Base-by-base conservation (phyloP, 2,329 filamentous ascomycete species). In the Sclerotinia sclerotiorum region DNA sequence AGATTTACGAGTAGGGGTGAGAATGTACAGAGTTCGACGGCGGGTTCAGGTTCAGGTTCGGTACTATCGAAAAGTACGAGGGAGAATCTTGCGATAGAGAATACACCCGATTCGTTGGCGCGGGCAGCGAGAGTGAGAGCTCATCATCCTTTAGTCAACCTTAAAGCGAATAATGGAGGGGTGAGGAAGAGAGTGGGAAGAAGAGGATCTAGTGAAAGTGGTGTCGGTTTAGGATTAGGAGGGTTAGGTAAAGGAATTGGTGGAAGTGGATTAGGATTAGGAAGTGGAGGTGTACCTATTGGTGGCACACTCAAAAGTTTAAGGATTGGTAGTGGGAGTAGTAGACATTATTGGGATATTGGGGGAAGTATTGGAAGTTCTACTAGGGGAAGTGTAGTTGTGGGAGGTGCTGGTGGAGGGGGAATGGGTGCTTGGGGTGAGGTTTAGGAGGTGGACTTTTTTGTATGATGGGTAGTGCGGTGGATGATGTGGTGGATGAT, bases 311-410 rank as follows among this genome's bases (percentile, higher is more conserved):
- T 62, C 10, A 62, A 62, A n/a, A 62, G 60, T 21, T 39, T 62
- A 65, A 70, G 60, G 71, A 69, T 51, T 48, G 66, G 48, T 74
- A 89, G 87, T 72, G 85, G 87, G 46, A 94, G 91, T 56, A 92
- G 89, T 57, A 83, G 93, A 65, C 92, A 97, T 77, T 97, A 96
- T 79, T 97, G 94, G 94, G 94, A 97, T 78, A 87, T 97, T 72
- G 92, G 92, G 13, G 48, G 46, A 11, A 68, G 67, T 65, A 24
- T 68, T 13, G 57, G 93, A 88, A 74, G 72, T 65, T 85, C 93
- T 32, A 91, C 91, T 2, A 94, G 91, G 67, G 90, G 90, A 4
- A 91, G 89, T 72, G 83, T 89, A 70, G 87, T 91, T 77, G 87
- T 86, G 2, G 84, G 86, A 60, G 86, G 85, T 51, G 89, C 88